Percentiles rank a stretch among this genome's conserved stretches.
Evolutionary conservation across 208 protist species (phyloP).

Genomic region (Chromosphaera perkinsii): DNA sequence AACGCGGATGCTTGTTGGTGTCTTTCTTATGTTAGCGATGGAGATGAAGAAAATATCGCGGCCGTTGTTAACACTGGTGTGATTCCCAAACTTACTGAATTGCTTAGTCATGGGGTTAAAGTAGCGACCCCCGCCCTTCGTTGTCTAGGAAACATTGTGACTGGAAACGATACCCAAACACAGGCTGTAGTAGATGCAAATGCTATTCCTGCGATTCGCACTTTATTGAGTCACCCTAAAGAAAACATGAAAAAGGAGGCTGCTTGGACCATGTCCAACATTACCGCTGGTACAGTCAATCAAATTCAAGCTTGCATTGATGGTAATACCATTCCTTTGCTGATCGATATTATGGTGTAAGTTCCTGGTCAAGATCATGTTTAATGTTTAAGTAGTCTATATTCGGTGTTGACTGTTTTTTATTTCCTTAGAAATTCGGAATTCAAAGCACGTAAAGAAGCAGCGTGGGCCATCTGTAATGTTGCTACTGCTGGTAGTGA

Average conservation of each 20-base stretch:
- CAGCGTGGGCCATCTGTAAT: slow-evolving; percentile 93
- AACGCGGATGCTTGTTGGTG: slow-evolving; percentile 92
- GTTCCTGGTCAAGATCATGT: slow-evolving; percentile 10
- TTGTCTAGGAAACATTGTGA: slow-evolving; percentile 96
- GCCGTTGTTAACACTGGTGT: slow-evolving; percentile 80
- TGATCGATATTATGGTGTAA: slow-evolving; percentile 24
- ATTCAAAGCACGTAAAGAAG: slow-evolving; percentile 93
- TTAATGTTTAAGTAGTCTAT: slow-evolving; percentile 69
- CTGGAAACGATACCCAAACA: slow-evolving; percentile 90
- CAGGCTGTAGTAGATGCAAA: slow-evolving; percentile 80
- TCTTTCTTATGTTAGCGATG: slow-evolving; percentile 91
- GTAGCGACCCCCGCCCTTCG: slow-evolving; percentile 89
- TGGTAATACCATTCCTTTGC: slow-evolving; percentile 45
- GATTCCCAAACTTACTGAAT: slow-evolving; percentile 75
- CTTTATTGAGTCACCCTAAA: slow-evolving; percentile 67
- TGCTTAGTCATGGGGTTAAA: slow-evolving; percentile 66
- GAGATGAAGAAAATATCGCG: slow-evolving; percentile 84
- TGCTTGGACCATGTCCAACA: slow-evolving; percentile 98
- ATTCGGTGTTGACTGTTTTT: slow-evolving; percentile 78
- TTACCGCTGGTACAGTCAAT: slow-evolving; percentile 82
- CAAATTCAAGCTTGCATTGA: slow-evolving; percentile 87
- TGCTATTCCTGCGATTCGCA: slow-evolving; percentile 64
- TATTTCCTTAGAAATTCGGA: slow-evolving; percentile 73
- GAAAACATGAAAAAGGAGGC: slow-evolving; percentile 89
- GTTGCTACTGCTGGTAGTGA: slow-evolving; percentile 77